These are phyloP conservation scores for Auricularia auricula-judae DNA, from an alignment of 768 basidiomycete genomes.

Conservation along the genomic window DNA sequence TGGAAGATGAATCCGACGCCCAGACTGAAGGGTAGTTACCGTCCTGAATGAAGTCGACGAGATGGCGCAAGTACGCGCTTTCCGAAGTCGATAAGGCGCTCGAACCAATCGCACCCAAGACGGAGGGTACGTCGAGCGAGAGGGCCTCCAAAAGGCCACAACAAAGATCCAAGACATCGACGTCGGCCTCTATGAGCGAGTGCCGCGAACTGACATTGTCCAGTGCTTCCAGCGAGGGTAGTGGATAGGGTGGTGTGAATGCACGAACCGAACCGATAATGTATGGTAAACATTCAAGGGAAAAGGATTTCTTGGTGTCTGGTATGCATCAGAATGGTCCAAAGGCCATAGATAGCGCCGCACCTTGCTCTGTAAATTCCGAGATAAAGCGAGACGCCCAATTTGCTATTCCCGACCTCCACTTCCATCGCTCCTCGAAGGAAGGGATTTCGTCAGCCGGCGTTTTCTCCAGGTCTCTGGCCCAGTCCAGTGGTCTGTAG, in stretches of 20 bases:
- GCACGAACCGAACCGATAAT: conserved; percentile 2
- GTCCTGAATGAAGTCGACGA: conserved; percentile 65
- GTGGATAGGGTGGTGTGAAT: conserved; percentile 23
- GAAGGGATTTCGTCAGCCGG: neutral
- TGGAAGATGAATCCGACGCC: conserved; percentile 31
- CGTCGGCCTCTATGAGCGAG: conserved; percentile 32
- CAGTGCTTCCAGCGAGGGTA: conserved; percentile 23
- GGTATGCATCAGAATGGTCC: neutral
- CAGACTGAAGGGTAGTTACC: conserved; percentile 61
- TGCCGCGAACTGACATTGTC: conserved; percentile 3
- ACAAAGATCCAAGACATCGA: conserved; percentile 61
- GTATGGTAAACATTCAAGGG: neutral
- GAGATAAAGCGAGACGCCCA: conserved; percentile 7
- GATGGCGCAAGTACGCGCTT: conserved; percentile 45
- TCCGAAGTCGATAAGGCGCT: neutral
- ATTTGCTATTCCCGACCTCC: conserved; percentile 6
- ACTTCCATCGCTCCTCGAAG: conserved; percentile 7
- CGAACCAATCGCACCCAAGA: conserved; percentile 55
- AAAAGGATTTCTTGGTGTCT: conserved; percentile 1
- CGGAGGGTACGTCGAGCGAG: conserved; percentile 65
- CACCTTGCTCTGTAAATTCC: conserved; percentile 7
- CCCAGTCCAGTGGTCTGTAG: conserved; percentile 27
- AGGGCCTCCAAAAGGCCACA: conserved; percentile 71
- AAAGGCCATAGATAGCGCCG: neutral
- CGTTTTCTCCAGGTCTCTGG: conserved; percentile 22